Conservation (phyloP, 2,329 filamentous ascomycete genomes). For the Pseudonectria foliicola region DNA sequence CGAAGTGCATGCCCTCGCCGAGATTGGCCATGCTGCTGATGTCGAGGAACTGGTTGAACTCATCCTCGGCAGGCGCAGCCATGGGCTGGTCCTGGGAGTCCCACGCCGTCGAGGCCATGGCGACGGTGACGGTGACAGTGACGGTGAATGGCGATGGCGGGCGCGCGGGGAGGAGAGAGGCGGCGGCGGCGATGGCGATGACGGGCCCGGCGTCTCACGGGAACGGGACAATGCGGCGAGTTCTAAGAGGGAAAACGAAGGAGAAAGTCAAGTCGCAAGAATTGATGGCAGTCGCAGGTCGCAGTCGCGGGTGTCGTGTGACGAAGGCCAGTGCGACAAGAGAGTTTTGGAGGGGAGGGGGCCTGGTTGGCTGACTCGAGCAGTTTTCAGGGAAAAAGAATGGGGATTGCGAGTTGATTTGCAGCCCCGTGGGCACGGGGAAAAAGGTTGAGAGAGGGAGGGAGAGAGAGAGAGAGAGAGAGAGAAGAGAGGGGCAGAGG, state of each 20-base stretch:
- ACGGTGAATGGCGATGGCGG: constrained; percentile 1
- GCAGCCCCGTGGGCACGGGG: constrained; percentile 7
- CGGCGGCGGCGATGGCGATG: too few species aligned
- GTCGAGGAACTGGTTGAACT: constrained; percentile 58
- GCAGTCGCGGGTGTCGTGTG: constrained; percentile 4
- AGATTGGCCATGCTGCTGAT: constrained; percentile 50
- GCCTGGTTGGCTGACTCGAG: neutral
- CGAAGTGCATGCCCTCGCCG: constrained; percentile 49
- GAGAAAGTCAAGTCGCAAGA: too few species aligned
- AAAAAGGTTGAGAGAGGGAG: too few species aligned
- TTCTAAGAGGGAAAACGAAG: too few species aligned
- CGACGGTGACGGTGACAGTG: constrained; percentile 11
- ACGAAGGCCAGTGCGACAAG: constrained; percentile 1
- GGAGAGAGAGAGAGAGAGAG: too few species aligned
- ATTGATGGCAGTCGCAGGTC: constrained; percentile 4
- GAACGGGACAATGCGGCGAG: too few species aligned
- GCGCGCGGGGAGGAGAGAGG: neutral
- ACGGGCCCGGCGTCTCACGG: too few species aligned
- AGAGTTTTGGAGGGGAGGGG: constrained; percentile 1
- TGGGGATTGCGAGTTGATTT: constrained; percentile 7
- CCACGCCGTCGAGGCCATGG: constrained; percentile 47
- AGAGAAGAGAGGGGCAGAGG: too few species aligned
- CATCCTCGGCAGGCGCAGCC: constrained; percentile 46
- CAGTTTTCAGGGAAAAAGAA: constrained; percentile 5
- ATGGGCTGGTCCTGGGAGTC: constrained; percentile 50